A percentile compares a stretch with the other conserved stretches of the same genome.
Evolutionary conservation across 164 flowering plant genomes (phyloP).

Genomic region (Chimonanthus praecox): DNA sequence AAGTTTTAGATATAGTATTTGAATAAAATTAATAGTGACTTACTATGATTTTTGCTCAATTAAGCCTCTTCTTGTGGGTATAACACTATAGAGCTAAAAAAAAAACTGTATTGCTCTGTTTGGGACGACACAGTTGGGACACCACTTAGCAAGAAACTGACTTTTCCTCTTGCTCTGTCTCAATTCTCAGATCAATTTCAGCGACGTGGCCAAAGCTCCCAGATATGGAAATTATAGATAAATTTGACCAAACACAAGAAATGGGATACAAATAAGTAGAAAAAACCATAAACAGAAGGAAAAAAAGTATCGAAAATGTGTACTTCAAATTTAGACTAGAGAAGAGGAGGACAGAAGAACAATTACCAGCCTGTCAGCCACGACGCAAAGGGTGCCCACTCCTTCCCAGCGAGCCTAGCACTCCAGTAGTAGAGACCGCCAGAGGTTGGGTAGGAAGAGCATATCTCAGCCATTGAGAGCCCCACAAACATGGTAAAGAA

Average conservation of each 20-base stretch:
- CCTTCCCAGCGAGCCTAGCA: slow-evolving; percentile 80
- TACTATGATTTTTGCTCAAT: too few relatives aligned
- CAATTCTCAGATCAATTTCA: too few relatives aligned
- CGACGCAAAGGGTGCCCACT: slow-evolving; percentile 97
- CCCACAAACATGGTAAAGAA: slow-evolving; percentile 62
- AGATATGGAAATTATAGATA: too few relatives aligned
- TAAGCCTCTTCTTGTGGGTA: too few relatives aligned
- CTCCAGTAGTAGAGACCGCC: slow-evolving; percentile 97
- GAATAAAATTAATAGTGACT: too few relatives aligned
- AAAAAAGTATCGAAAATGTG: background rate
- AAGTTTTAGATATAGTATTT: too few relatives aligned
- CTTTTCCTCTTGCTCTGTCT: too few relatives aligned
- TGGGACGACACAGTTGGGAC: too few relatives aligned
- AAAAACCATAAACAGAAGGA: background rate
- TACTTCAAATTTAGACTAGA: background rate
- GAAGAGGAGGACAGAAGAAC: background rate
- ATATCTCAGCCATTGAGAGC: slow-evolving; percentile 84
- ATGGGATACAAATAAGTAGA: background rate
- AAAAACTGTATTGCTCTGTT: too few relatives aligned
- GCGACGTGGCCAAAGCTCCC: too few relatives aligned
- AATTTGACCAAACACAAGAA: background rate
- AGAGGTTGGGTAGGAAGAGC: slow-evolving; percentile 85
- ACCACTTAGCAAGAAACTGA: too few relatives aligned
- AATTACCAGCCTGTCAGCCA: slow-evolving; percentile 96
- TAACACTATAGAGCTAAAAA: too few relatives aligned